Conservation (phyloP, 2,329 filamentous ascomycete species). For the Cercospora nicotianae region DNA sequence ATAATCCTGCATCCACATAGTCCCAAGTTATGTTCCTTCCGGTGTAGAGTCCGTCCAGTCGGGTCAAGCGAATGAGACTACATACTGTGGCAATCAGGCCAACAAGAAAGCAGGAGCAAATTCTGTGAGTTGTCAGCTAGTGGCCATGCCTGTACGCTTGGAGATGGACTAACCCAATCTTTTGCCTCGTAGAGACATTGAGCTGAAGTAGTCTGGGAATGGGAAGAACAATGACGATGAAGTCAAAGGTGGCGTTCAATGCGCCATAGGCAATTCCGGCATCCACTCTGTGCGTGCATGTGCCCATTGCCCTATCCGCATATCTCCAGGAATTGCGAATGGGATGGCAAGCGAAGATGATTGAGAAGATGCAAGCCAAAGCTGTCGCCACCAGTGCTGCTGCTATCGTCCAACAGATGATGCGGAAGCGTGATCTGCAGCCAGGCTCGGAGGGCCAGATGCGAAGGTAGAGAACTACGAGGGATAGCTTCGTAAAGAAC, state of each 20-base stretch:
- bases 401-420: conserved; percentile 13
- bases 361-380: conserved; percentile 11
- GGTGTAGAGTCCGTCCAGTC: conserved; percentile 10
- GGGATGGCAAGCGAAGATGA: conserved; percentile 19
- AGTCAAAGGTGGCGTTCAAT: conserved; percentile 18
- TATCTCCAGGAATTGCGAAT: conserved; percentile 17
- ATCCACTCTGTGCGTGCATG: conserved; percentile 17
- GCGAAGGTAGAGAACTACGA: conserved; percentile 23
- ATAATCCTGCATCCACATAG: conserved; percentile 12
- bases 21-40: conserved; percentile 18
- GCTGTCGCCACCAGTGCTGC: conserved; percentile 5
- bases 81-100: conserved; percentile 22
- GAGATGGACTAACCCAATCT: conserved; percentile 16
- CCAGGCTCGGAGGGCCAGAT: conserved; percentile 10
- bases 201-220: conserved; percentile 17
- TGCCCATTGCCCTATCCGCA: conserved; percentile 11
- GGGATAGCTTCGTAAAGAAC: conserved; percentile 19
- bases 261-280: conserved; percentile 14
- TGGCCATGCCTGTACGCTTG: background rate
- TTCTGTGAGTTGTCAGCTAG: background rate
- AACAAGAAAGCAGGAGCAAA: conserved; percentile 20
- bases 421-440: conserved; percentile 10
- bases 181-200: conserved; percentile 16
- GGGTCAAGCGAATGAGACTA: conserved; percentile 18
- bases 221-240: conserved; percentile 20